Conservation (phyloP, 73 alveolate species). For the Paramecium caudatum region DNA sequence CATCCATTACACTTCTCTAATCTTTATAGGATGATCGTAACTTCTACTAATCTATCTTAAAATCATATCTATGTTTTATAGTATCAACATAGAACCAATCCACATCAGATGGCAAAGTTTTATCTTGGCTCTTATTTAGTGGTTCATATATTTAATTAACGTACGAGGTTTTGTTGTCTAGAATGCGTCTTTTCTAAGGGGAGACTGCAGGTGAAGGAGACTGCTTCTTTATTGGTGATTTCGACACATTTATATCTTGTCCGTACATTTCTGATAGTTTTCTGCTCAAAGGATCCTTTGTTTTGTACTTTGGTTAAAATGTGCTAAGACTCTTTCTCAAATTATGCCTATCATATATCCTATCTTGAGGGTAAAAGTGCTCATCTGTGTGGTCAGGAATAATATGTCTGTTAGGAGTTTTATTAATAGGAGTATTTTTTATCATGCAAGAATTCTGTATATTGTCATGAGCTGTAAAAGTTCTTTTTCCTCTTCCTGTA, state of each 20-base stretch:
- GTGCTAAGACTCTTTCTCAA: slow-evolving; percentile 11
- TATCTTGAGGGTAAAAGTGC: not conserved
- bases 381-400: slow-evolving; percentile 48
- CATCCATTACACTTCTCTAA: slow-evolving; percentile 29
- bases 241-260: not conserved
- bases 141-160: slow-evolving; percentile 6
- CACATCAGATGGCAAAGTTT: slow-evolving; percentile 31
- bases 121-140: not conserved
- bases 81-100: slow-evolving; percentile 52
- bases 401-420: slow-evolving; percentile 37
- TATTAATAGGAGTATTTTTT: slow-evolving; percentile 1
- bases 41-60: not conserved
- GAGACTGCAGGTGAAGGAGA: not conserved
- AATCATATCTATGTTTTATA: slow-evolving; percentile 45
- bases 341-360: not conserved
- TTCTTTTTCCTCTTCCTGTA: slow-evolving; percentile 3
- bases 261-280: slow-evolving; percentile 7
- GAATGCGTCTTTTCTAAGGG: slow-evolving; percentile 17
- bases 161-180: slow-evolving; percentile 17
- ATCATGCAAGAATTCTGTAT: not conserved
- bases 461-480: slow-evolving; percentile 30
- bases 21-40: not conserved
- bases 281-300: slow-evolving; percentile 37
- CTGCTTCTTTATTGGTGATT: not conserved
- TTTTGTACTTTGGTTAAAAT: not conserved